These are phyloP conservation scores for Calonectria honghensis DNA, from an alignment of 2,329 filamentous ascomycete species.

Conservation along the genomic window DNA sequence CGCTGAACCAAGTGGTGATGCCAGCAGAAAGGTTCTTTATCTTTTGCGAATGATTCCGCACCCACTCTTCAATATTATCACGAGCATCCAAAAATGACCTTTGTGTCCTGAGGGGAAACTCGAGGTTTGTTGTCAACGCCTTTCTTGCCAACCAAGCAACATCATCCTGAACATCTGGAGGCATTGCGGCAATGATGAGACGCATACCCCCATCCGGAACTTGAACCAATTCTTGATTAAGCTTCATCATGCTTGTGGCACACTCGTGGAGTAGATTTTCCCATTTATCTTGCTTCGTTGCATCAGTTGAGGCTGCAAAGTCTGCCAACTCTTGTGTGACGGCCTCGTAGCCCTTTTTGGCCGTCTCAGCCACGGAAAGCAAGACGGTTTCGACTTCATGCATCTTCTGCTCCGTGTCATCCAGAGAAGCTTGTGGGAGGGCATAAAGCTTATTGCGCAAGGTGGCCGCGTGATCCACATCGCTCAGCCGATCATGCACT, in stretches of 20 bases:
- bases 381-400: background rate
- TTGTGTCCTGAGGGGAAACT: too few species aligned
- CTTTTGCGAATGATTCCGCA: background rate
- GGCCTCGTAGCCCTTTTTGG: background rate
- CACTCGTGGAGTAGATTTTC: too few species aligned
- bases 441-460: background rate
- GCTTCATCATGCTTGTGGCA: too few species aligned
- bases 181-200: too few species aligned
- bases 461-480: background rate
- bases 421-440: too few species aligned
- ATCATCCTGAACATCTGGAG: too few species aligned
- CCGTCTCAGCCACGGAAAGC: too few species aligned
- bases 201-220: too few species aligned
- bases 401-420: background rate
- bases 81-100: background rate
- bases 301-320: background rate
- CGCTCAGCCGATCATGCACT: background rate
- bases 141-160: too few species aligned
- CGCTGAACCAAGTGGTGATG: too few species aligned
- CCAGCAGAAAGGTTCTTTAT: background rate
- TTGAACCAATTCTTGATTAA: too few species aligned
- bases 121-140: too few species aligned
- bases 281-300: background rate
- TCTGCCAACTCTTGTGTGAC: background rate
- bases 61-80: background rate